Base-by-base conservation (phyloP, 1,284 basidiomycete genomes). In the Kalmanozyma brasiliensis region DNA sequence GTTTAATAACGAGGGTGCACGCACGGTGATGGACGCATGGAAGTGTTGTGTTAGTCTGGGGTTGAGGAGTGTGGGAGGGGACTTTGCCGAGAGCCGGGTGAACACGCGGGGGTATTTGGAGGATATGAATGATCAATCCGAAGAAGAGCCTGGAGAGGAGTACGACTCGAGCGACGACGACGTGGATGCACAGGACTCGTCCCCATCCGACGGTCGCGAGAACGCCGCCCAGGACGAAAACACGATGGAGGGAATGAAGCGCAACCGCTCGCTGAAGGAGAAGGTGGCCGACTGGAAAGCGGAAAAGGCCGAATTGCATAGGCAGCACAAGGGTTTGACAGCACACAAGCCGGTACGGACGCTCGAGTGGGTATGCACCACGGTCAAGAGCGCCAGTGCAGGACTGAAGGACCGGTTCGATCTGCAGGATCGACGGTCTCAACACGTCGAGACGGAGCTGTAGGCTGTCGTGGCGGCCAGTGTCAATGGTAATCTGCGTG, bases 21-120 rank as follows among this genome's bases (percentile, higher is more conserved):
- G 35, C 37, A 35, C 44, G 7, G 73, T 75, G 32, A 60, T 74
- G 57, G 55, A 73, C 24, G 71, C 73, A 8, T 75, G 73, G 73
- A 32, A 51, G 38, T 55, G 51, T 8, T 73, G 70, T 38, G 60
- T 71, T 5, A 49, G 57, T 32, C 29, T 60, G 3, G 73, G 73
- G 14, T 8, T 71, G 38, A 24, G 71, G 41, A 60, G 52, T 43
- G 49, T 56, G 4, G 46, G 38, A 17, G 73, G 73, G 1, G 73
- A 74, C 51, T 74, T 74, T 58, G 63, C 49, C 8, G 46, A 43
- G 9, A 10, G 32, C 20, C 13, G 63, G 26, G 43, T 32, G 7
- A 26, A 45, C 13, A 42, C 29, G 17, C 23, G 17, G 11, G 35
- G 29, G 30, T 30, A n/a, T 4, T n/a, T 29, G 20, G 49, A 34